A percentile compares a stretch with the other conserved stretches of the same genome.
Conservation (phyloP, 176 grass and related monocot genomes). For the Eleusine indica region DNA sequence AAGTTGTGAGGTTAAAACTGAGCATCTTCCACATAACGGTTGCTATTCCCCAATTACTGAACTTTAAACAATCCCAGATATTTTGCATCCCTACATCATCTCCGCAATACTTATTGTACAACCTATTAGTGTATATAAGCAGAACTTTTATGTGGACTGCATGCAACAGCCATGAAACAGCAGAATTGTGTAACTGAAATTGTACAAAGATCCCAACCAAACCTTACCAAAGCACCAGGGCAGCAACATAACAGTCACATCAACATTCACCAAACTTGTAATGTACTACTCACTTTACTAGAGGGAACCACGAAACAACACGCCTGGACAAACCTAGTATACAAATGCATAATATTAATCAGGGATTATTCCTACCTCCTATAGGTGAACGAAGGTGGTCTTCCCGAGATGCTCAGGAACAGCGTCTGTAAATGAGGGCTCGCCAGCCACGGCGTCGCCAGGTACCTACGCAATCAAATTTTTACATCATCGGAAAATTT, state of each 20-base stretch:
- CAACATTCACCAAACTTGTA: neutral
- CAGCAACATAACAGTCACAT: neutral
- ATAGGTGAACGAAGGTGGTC: slow-evolving; percentile 66
- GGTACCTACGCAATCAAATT: slow-evolving; percentile 53
- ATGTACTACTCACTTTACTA: neutral
- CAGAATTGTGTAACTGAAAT: neutral
- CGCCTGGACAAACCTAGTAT: neutral
- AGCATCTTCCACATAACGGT: neutral
- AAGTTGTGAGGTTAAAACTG: neutral
- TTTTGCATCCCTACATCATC: neutral
- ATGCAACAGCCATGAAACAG: neutral
- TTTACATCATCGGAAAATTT: neutral
- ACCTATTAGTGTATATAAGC: neutral
- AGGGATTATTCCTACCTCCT: slow-evolving; percentile 53
- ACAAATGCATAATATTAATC: neutral
- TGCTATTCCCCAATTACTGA: slow-evolving; percentile 3
- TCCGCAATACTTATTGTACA: neutral
- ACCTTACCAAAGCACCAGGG: neutral
- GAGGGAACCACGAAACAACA: neutral
- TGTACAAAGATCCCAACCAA: neutral
- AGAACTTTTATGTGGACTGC: neutral
- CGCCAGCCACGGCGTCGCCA: slow-evolving; percentile 91
- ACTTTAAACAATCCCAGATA: neutral
- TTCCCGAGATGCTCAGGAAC: slow-evolving; percentile 76
- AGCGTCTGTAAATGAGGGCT: slow-evolving; percentile 93